These are phyloP conservation scores for Gymnopilus junonius DNA, from an alignment of 768 basidiomycete species.

Conservation along the genomic window DNA sequence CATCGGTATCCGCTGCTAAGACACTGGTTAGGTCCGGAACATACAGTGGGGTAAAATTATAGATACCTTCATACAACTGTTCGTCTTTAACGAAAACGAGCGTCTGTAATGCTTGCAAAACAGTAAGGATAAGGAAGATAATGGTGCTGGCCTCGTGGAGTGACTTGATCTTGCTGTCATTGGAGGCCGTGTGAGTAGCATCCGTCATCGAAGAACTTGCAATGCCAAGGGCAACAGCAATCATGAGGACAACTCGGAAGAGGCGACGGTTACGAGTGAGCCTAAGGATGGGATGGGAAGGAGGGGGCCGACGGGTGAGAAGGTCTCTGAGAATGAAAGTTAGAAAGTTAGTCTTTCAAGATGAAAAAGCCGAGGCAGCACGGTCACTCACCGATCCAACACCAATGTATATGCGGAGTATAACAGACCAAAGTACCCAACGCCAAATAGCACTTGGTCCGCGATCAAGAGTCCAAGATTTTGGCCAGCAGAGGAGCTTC, in stretches of 20 bases:
- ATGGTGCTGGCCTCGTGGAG: slow-evolving; percentile 37
- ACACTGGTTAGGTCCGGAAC: neutral
- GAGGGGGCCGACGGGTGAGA: slow-evolving; percentile 14
- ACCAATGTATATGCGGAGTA: slow-evolving; percentile 46
- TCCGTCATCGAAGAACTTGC: slow-evolving; percentile 28
- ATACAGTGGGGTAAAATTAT: neutral
- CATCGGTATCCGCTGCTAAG: slow-evolving; percentile 1
- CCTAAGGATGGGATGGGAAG: slow-evolving; percentile 19
- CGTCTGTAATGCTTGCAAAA: slow-evolving; percentile 36
- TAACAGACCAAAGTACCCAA: slow-evolving; percentile 49
- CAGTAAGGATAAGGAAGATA: slow-evolving; percentile 42
- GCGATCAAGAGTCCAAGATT: slow-evolving; percentile 38
- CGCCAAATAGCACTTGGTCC: slow-evolving; percentile 41
- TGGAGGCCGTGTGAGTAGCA: slow-evolving; percentile 7
- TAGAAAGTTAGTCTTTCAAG: no score
- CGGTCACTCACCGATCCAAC: slow-evolving; percentile 41
- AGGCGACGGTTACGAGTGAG: slow-evolving; percentile 33
- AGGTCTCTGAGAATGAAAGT: slow-evolving; percentile 20
- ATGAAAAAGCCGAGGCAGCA: no score
- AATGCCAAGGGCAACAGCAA: slow-evolving; percentile 40
- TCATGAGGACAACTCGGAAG: slow-evolving; percentile 33
- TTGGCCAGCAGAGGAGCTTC: slow-evolving; percentile 32
- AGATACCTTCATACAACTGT: slow-evolving; percentile 15
- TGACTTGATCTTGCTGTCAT: slow-evolving; percentile 19
- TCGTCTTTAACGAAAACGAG: slow-evolving; percentile 26